Percentiles rank a stretch among this genome's conserved stretches.
phyloP scores from a whole-genome alignment of 1,139 yeast species.

The Geotrichum aggregatum region DNA sequence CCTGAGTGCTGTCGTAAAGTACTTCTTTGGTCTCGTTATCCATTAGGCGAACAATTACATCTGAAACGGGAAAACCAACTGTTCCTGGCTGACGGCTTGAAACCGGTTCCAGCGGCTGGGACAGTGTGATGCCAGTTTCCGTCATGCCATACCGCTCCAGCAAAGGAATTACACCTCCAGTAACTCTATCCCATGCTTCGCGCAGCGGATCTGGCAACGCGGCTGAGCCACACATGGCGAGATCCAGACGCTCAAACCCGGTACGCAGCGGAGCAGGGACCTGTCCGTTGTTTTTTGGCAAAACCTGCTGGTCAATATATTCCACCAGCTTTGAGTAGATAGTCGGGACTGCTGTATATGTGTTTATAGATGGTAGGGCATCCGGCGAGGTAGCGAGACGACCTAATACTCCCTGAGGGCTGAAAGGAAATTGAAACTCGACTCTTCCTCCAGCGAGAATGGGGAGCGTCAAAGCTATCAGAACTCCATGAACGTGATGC shows the following conservation, averaged over 20 bases:
- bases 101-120: constrained; percentile 35
- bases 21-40: constrained; percentile 29
- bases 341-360: constrained; percentile 42
- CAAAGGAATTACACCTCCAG: constrained; percentile 36
- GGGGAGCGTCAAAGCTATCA: constrained; percentile 38
- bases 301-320: constrained; percentile 26
- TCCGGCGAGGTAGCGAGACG: constrained; percentile 26
- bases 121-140: constrained; percentile 40
- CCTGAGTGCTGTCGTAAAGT: constrained; percentile 24
- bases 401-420: constrained; percentile 31
- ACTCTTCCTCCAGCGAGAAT: constrained; percentile 39
- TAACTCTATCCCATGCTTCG: constrained; percentile 34
- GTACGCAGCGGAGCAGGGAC: constrained; percentile 21
- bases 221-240: constrained; percentile 42
- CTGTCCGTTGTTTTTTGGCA: constrained; percentile 18
- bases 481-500: constrained; percentile 41
- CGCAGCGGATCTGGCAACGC: constrained; percentile 40
- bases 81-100: constrained; percentile 34
- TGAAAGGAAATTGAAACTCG: constrained; percentile 38
- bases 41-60: constrained; percentile 35
- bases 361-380: constrained; percentile 34
- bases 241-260: constrained; percentile 26
- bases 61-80: constrained; percentile 39
- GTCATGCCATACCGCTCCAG: constrained; percentile 42
- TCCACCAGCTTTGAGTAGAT: constrained; percentile 35